Conservation (phyloP, 805 yeast genomes). For the Zygosaccharomyces pseudorouxii region DNA sequence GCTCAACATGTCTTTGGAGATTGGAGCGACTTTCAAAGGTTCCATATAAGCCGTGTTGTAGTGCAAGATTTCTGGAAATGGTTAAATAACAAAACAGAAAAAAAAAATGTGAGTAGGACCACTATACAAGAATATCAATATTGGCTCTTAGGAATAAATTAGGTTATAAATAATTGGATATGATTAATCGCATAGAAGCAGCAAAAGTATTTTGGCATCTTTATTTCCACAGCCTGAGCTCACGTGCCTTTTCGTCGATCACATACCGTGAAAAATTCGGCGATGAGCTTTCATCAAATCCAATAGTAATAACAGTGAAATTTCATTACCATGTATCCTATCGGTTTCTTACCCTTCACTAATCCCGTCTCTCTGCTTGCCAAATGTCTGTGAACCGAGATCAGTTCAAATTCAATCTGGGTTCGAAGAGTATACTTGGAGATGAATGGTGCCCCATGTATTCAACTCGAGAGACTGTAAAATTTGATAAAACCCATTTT, state of each 20-base stretch:
- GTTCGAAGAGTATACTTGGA: slow-evolving; percentile 26
- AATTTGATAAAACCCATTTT: slow-evolving; percentile 46
- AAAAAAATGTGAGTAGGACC: background rate
- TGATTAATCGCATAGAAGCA: no score
- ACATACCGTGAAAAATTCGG: background rate
- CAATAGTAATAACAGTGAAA: background rate
- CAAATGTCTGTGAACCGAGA: slow-evolving; percentile 12
- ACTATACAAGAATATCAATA: no score
- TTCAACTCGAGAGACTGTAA: slow-evolving; percentile 19
- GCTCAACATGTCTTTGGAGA: no score
- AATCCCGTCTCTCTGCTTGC: background rate
- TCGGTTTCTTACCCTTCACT: background rate
- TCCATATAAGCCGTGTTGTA: background rate
- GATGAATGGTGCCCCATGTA: slow-evolving; percentile 30
- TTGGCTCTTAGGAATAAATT: no score
- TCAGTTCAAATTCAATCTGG: slow-evolving; percentile 18
- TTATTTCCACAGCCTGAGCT: no score
- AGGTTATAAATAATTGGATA: no score
- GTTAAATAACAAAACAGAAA: background rate
- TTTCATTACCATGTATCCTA: background rate
- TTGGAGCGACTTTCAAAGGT: background rate
- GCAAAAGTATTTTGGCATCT: no score
- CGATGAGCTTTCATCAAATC: background rate
- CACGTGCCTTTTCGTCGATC: background rate
- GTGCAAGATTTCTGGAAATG: background rate